Percentiles rank a stretch among this genome's conserved stretches.
These are phyloP conservation scores for Hippophae tibetana DNA, from an alignment of 306 rosid species.

Conservation along the genomic window DNA sequence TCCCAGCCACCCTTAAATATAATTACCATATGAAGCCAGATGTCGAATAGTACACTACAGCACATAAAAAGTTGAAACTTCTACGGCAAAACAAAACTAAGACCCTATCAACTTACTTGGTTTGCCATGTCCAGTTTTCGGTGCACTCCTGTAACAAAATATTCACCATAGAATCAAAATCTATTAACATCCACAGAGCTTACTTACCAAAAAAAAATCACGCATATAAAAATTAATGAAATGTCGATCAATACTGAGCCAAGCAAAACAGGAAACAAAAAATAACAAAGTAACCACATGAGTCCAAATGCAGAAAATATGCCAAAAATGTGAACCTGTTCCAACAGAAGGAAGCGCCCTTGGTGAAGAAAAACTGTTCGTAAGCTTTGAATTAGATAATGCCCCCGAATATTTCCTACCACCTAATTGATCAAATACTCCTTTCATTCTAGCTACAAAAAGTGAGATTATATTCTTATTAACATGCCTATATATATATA, in stretches of 20 bases:
- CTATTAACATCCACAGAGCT: background rate
- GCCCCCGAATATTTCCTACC: slow-evolving; percentile 48
- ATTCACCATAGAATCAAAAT: slow-evolving; percentile 21
- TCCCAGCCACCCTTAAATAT: background rate
- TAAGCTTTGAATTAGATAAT: slow-evolving; percentile 41
- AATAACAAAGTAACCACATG: background rate
- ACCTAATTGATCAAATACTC: slow-evolving; percentile 45
- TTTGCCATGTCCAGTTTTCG: slow-evolving; percentile 77
- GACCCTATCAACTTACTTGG: slow-evolving; percentile 36
- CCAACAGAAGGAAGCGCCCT: slow-evolving; percentile 48
- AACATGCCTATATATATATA: background rate
- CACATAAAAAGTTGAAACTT: background rate
- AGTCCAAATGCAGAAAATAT: background rate
- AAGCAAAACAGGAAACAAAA: too few relatives aligned
- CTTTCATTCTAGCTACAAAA: slow-evolving; percentile 47
- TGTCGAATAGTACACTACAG: background rate
- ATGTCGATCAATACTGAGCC: background rate
- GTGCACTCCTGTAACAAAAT: slow-evolving; percentile 59
- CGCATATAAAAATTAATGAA: background rate
- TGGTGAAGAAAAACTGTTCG: slow-evolving; percentile 45
- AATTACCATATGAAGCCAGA: background rate
- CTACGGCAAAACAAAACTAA: background rate
- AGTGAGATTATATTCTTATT: background rate
- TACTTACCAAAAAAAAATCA: background rate
- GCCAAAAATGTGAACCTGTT: slow-evolving; percentile 40